Percentiles rank a stretch among this genome's conserved stretches.
These are phyloP conservation scores for Breviolum minutum DNA, from an alignment of 73 alveolate species.

Conservation along the genomic window DNA sequence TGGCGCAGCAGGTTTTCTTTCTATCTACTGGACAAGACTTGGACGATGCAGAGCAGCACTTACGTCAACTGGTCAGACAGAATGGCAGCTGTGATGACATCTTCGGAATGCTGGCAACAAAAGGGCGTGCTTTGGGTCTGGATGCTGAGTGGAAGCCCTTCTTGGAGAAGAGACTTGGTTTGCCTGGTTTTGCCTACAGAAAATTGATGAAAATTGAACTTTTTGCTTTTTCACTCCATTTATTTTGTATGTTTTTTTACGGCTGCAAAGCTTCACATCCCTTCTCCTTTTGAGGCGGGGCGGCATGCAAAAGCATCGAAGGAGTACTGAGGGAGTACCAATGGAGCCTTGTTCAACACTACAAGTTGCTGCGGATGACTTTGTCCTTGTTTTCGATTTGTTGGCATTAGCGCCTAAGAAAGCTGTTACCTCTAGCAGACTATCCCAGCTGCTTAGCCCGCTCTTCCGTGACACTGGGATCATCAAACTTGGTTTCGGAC, in stretches of 20 bases:
- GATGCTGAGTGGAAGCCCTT: constrained; percentile 80
- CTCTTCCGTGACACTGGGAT: constrained; percentile 20
- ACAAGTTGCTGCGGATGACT: constrained; percentile 66
- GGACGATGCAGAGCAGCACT: background rate
- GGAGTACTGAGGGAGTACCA: constrained; percentile 6
- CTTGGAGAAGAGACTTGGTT: constrained; percentile 18
- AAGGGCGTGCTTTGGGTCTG: constrained; percentile 35
- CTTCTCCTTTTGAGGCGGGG: constrained; percentile 19
- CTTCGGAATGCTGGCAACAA: background rate
- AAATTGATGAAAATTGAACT: too few species aligned
- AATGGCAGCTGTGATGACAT: background rate
- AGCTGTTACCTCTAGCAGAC: background rate
- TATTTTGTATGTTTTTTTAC: background rate
- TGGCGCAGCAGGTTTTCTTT: constrained; percentile 32
- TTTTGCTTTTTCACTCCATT: background rate
- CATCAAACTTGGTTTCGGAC: constrained; percentile 15
- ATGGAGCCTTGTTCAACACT: constrained; percentile 89
- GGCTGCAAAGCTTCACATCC: background rate
- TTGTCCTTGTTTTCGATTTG: constrained; percentile 22
- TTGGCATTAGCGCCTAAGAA: constrained; percentile 30
- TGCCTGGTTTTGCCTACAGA: background rate
- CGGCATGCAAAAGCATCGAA: constrained; percentile 94
- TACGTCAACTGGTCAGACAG: background rate
- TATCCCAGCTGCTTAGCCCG: background rate
- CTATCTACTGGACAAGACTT: constrained; percentile 19